phyloP scores from a whole-genome alignment of 176 grass and related monocot species.

The Aegilops longissima region DNA sequence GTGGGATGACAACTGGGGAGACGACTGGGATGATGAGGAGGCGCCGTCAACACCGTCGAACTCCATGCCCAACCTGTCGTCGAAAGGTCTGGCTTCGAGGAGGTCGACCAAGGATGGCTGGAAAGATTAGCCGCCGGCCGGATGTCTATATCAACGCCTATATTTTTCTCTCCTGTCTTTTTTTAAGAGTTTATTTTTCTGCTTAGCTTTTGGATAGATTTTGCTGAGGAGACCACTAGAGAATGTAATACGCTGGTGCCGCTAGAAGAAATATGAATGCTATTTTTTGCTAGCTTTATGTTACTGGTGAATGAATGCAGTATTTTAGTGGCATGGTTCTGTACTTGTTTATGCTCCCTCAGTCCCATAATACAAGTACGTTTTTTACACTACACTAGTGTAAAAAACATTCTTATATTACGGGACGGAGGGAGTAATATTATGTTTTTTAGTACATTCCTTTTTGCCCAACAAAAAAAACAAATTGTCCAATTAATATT shows the following conservation, averaged over 20 bases:
- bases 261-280: not conserved
- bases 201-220: not conserved
- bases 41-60: constrained; percentile 72
- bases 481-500: too few species aligned
- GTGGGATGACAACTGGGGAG: constrained; percentile 86
- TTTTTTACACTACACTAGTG: too few species aligned
- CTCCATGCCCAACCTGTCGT: constrained; percentile 62
- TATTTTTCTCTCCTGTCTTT: not conserved
- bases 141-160: not conserved
- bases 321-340: not conserved
- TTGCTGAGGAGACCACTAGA: not conserved
- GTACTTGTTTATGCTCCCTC: not conserved
- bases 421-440: too few species aligned
- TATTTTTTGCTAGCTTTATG: not conserved
- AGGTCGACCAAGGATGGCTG: constrained; percentile 78
- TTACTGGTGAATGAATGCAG: not conserved
- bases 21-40: constrained; percentile 88
- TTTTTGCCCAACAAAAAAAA: too few species aligned
- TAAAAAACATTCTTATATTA: too few species aligned
- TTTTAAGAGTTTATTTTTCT: not conserved
- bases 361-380: too few species aligned
- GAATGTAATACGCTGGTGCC: not conserved
- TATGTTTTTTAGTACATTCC: too few species aligned
- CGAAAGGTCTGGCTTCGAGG: constrained; percentile 76
- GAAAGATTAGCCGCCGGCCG: constrained; percentile 61